Evolutionary conservation across 2,329 filamentous ascomycete species (phyloP).

Genomic region (Fusarium scirpi): DNA sequence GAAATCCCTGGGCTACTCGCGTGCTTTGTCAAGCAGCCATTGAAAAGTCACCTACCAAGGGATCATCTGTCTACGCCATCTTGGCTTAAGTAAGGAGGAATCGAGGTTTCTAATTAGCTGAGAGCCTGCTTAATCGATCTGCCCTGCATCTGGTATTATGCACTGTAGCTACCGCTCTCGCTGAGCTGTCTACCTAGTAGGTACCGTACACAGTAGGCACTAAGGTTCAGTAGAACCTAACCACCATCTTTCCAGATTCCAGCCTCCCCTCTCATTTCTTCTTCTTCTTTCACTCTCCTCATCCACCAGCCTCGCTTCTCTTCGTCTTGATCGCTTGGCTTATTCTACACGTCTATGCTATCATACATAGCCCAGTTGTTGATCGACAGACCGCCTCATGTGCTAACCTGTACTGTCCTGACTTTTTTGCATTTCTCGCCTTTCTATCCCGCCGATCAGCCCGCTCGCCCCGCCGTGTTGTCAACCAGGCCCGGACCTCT

Average conservation of each 20-base stretch:
- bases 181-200: slow-evolving; percentile 10
- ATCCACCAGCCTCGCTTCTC: slow-evolving; percentile 6
- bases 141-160: slow-evolving; percentile 40
- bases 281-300: slow-evolving; percentile 7
- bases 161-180: slow-evolving; percentile 19
- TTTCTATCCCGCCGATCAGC: slow-evolving; percentile 28
- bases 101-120: slow-evolving; percentile 12
- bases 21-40: slow-evolving; percentile 33
- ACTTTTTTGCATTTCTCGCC: slow-evolving; percentile 16
- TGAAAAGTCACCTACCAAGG: slow-evolving; percentile 18
- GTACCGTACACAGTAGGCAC: neutral
- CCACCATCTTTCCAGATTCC: slow-evolving; percentile 3
- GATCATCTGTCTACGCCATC: neutral
- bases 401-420: slow-evolving; percentile 26
- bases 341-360: neutral
- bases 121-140: slow-evolving; percentile 40
- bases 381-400: slow-evolving; percentile 12
- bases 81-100: slow-evolving; percentile 25
- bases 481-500: slow-evolving; percentile 33
- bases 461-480: slow-evolving; percentile 39
- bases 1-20: slow-evolving; percentile 38
- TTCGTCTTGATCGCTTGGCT: neutral
- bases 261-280: slow-evolving; percentile 4
- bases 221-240: slow-evolving; percentile 3
- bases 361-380: slow-evolving; percentile 25